Evolutionary conservation across 1,139 yeast genomes (phyloP).

Genomic region (Diutina catenulata): DNA sequence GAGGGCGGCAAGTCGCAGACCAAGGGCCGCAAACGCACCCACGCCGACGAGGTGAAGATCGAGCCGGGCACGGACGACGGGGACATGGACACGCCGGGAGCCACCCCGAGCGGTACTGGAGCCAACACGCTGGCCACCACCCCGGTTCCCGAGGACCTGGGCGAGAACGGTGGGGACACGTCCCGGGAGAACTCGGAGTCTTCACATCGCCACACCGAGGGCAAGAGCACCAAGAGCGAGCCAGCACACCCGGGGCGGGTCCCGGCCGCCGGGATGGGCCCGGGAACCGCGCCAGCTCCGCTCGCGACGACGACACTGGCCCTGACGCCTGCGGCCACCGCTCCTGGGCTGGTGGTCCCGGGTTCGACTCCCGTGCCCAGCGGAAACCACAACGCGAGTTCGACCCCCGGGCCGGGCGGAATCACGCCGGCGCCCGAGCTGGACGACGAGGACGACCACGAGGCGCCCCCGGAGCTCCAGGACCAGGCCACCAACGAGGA

Average conservation of each 20-base stretch:
- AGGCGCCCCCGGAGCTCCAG: conserved; percentile 3
- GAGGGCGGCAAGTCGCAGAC: conserved; percentile 20
- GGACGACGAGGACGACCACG: conserved; percentile 5
- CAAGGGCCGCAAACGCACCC: conserved; percentile 31
- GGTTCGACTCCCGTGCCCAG: too few relatives aligned
- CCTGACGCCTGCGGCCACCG: conserved; percentile 7
- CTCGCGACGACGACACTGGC: conserved; percentile 6
- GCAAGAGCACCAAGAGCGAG: too few relatives aligned
- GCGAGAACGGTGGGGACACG: too few relatives aligned
- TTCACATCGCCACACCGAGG: too few relatives aligned
- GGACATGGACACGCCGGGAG: not conserved
- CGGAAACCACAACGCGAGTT: too few relatives aligned
- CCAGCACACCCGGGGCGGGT: not conserved
- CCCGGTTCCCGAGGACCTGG: not conserved
- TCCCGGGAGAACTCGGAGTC: too few relatives aligned
- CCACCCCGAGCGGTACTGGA: not conserved
- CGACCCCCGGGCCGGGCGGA: too few relatives aligned
- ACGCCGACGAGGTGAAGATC: conserved; percentile 24
- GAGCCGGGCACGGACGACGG: conserved; percentile 9
- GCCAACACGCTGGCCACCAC: not conserved
- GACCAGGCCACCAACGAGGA: conserved; percentile 11
- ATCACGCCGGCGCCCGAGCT: conserved; percentile 5
- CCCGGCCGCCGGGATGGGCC: too few relatives aligned
- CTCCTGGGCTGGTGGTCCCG: too few relatives aligned
- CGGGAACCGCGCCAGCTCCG: too few relatives aligned